Base-by-base conservation (phyloP, 768 basidiomycete species). In the Tulasnella sp. region DNA sequence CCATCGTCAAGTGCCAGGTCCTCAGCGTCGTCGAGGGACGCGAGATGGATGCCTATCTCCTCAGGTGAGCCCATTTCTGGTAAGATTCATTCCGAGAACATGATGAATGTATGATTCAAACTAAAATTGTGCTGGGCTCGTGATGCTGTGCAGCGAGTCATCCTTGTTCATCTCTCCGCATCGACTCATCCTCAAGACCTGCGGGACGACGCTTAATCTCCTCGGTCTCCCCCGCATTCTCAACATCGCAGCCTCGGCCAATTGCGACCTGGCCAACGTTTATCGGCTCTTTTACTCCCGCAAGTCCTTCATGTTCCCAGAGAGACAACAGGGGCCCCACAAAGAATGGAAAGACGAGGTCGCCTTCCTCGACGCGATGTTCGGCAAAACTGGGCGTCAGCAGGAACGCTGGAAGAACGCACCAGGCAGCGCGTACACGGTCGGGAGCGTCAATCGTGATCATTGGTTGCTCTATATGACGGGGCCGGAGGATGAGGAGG, bases 241-340 rank as follows among this genome's bases (percentile, higher is more conserved):
- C 61, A 84, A 92, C 66, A 94, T 98, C 68, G 96, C 96, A 1
- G 76, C 80, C 34, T 38, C 54, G 30, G 73, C 76, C 5, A 73
- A 85, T 41, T 86, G 84, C 10, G 76, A 78, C 51, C 72, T 91
- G 61, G 74, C 74, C 24, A 76, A 78, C 31, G 89, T 97, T 30
- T 81, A 91, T 71, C 82, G 91, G 62, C 92, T 88, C 72, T 99
- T 98, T 76, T 99, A 98, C 74, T 96, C 92, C 43, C 84, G 94
- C 65, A 99, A 98, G 73, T 86, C 87, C 5, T 99, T 98, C 80
- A 97, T 98, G 87, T 99, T 97, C 72, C 96, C 96, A 7, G 96
- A 99, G 70, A 82, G 88, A 22, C 96, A 99, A 69, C 74, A 75
- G 21, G 93, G 92, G 2, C 93, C 92, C 15, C 96, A 99, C 72